These are phyloP conservation scores for Lobosporangium transversale DNA, from an alignment of 192 early-diverging fungal genomes.

Conservation along the genomic window DNA sequence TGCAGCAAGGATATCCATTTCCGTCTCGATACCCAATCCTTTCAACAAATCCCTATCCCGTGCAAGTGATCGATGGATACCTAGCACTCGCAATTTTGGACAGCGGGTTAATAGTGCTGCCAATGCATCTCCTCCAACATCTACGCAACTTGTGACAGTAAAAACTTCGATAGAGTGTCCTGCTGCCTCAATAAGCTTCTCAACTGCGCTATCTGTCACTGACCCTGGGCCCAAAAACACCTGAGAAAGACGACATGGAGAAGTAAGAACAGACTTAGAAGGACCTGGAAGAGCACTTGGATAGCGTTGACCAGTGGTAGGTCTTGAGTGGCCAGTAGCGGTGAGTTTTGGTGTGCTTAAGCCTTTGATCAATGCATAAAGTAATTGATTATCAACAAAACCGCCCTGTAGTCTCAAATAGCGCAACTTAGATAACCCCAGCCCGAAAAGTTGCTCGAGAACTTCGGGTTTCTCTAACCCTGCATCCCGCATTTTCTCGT, in stretches of 20 bases:
- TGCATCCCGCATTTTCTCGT: conserved; percentile 41
- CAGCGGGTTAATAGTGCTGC: conserved; percentile 40
- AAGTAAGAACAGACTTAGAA: too few species aligned
- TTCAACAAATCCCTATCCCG: conserved; percentile 34
- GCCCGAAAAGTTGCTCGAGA: conserved; percentile 28
- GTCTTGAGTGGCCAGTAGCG: background rate
- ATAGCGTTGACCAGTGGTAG: background rate
- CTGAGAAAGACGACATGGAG: conserved; percentile 36
- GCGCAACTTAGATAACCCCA: conserved; percentile 31
- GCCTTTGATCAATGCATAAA: conserved; percentile 32
- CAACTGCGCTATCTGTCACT: conserved; percentile 37
- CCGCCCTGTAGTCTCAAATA: conserved; percentile 44
- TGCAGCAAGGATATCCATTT: background rate
- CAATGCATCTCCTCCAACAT: conserved; percentile 40
- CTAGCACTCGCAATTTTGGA: conserved; percentile 33
- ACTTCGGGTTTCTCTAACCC: conserved; percentile 16
- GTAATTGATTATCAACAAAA: conserved; percentile 43
- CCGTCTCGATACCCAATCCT: conserved; percentile 30
- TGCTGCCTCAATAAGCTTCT: conserved; percentile 34
- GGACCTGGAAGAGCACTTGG: background rate
- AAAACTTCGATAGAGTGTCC: conserved; percentile 43
- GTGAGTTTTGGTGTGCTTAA: background rate
- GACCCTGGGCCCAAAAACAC: conserved; percentile 52
- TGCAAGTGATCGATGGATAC: conserved; percentile 39
- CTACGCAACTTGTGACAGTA: conserved; percentile 44